phyloP scores from a whole-genome alignment of 768 basidiomycete genomes.

The Chiua virens region DNA sequence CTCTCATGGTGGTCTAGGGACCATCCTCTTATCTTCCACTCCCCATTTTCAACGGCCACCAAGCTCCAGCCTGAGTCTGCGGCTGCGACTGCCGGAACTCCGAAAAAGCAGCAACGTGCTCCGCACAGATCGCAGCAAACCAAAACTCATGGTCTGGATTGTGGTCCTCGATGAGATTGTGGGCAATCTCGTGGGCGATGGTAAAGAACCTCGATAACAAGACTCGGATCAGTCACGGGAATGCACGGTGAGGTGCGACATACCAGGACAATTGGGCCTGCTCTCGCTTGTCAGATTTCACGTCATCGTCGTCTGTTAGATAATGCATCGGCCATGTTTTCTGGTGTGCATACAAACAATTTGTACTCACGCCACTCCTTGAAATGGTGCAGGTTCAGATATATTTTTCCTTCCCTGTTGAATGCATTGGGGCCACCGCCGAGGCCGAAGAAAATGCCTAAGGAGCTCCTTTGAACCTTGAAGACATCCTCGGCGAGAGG shows the following conservation, averaged over 20 bases:
- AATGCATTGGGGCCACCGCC: constrained; percentile 86
- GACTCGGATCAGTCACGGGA: not conserved
- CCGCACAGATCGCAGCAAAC: constrained; percentile 83
- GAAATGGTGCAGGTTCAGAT: constrained; percentile 81
- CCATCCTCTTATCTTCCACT: too few species aligned
- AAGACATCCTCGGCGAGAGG: constrained; percentile 63
- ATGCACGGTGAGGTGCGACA: constrained; percentile 5
- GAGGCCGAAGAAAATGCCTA: constrained; percentile 84
- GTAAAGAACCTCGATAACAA: constrained; percentile 69
- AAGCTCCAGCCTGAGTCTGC: too few species aligned
- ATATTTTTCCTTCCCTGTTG: constrained; percentile 86
- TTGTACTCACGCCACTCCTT: constrained; percentile 75
- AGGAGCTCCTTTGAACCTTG: constrained; percentile 61
- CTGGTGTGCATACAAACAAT: not conserved
- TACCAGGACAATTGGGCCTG: constrained; percentile 80
- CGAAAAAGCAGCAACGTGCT: constrained; percentile 43
- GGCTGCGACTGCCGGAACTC: constrained; percentile 9
- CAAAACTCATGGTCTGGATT: constrained; percentile 92
- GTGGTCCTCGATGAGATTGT: constrained; percentile 80
- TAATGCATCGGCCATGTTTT: not conserved
- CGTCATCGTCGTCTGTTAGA: constrained; percentile 63
- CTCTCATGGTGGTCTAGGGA: too few species aligned
- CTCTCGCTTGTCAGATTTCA: constrained; percentile 46
- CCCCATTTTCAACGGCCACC: too few species aligned
- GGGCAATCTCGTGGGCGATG: constrained; percentile 86